Percentiles rank a stretch among this genome's conserved stretches.
These are phyloP conservation scores for Penicillium parvum DNA, from an alignment of 495 filamentous ascomycete genomes.

Conservation along the genomic window DNA sequence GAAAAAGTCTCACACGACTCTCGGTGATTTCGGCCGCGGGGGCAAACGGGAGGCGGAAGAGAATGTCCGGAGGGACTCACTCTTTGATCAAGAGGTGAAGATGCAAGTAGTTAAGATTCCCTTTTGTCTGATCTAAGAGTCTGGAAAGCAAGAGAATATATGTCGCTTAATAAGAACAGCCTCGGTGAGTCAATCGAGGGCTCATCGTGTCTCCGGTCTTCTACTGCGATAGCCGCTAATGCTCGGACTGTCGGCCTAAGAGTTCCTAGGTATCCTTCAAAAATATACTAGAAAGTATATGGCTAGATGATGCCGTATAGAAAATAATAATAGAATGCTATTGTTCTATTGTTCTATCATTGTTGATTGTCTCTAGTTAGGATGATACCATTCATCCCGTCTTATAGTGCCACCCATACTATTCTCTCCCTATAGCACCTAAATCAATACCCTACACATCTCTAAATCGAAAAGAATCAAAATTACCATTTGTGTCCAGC, in stretches of 20 bases:
- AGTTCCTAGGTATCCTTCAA: too few relatives aligned
- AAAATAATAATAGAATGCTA: too few relatives aligned
- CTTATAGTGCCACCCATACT: too few relatives aligned
- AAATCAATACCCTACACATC: too few relatives aligned
- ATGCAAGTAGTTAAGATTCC: neutral
- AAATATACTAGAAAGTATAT: too few relatives aligned
- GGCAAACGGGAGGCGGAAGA: neutral
- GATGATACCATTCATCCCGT: too few relatives aligned
- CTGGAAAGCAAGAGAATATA: neutral
- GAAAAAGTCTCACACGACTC: slow-evolving; percentile 7
- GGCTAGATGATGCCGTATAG: neutral
- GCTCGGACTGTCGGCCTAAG: too few relatives aligned
- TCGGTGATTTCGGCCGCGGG: neutral
- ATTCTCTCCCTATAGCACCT: too few relatives aligned
- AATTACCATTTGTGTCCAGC: too few relatives aligned
- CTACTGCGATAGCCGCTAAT: slow-evolving; percentile 1
- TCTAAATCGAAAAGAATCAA: too few relatives aligned
- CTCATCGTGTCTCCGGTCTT: slow-evolving; percentile 12
- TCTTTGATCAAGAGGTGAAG: neutral
- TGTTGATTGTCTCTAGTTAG: too few relatives aligned
- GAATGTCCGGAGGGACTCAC: neutral
- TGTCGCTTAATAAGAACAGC: slow-evolving; percentile 20
- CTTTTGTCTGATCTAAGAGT: neutral
- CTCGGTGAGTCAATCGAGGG: slow-evolving; percentile 29
- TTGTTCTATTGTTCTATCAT: too few relatives aligned